Evolutionary conservation across 495 filamentous ascomycete genomes (phyloP).

Genomic region (Xanthoparmelia taractica): DNA sequence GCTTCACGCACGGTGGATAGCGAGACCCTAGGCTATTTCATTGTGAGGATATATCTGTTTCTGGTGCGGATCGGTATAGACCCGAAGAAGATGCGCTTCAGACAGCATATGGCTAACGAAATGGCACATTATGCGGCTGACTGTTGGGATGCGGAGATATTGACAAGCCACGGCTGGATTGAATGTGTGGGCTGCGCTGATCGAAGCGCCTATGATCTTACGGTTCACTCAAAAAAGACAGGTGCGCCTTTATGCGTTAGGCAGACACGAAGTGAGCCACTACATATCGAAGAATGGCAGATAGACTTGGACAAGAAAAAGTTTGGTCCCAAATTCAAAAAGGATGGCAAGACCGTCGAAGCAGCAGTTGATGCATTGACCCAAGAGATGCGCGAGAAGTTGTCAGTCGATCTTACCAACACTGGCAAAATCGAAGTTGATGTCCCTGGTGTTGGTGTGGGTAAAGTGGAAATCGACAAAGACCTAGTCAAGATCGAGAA

Average conservation of each 20-base stretch:
- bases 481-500: constrained; percentile 66
- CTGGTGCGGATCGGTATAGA: constrained; percentile 63
- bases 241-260: constrained; percentile 65
- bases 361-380: constrained; percentile 56
- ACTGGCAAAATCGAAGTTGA: constrained; percentile 60
- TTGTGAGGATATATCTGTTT: constrained; percentile 70
- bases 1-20: constrained; percentile 63
- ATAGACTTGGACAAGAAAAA: constrained; percentile 77
- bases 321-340: constrained; percentile 73
- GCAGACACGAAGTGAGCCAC: constrained; percentile 57
- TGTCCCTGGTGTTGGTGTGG: constrained; percentile 53
- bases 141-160: constrained; percentile 79
- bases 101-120: constrained; percentile 76
- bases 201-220: constrained; percentile 70
- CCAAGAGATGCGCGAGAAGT: constrained; percentile 63
- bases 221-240: constrained; percentile 75
- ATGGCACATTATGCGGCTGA: constrained; percentile 82
- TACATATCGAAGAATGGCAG: constrained; percentile 64
- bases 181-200: constrained; percentile 84
- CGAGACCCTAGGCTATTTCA: constrained; percentile 82
- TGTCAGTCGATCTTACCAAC: constrained; percentile 55
- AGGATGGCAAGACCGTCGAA: constrained; percentile 69
- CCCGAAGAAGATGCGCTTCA: constrained; percentile 65
- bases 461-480: constrained; percentile 62
- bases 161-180: constrained; percentile 75